Evolutionary conservation across 306 rosid genomes (phyloP).

Genomic region (Begonia masoniana): DNA sequence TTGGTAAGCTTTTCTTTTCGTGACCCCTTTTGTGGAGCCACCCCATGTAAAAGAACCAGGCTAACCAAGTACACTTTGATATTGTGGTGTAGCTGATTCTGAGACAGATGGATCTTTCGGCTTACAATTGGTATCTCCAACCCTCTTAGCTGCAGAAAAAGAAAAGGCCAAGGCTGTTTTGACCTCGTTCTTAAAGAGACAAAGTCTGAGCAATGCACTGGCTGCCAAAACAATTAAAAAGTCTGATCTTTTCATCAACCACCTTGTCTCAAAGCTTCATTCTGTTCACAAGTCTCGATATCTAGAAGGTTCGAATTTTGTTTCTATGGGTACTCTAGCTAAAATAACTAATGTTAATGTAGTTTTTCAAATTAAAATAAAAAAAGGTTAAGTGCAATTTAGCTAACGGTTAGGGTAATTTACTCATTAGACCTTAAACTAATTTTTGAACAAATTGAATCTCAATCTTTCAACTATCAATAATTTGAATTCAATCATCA

Average conservation of each 20-base stretch:
- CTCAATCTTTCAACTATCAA: too few relatives aligned
- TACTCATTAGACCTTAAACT: too few relatives aligned
- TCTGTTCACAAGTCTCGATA: conserved; percentile 71
- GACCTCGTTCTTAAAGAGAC: conserved; percentile 68
- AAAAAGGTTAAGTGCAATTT: too few relatives aligned
- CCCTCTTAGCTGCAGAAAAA: conserved; percentile 75
- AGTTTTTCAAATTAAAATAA: background rate
- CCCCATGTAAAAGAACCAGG: conserved; percentile 7
- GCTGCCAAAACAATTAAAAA: conserved; percentile 72
- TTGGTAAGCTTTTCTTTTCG: conserved; percentile 30
- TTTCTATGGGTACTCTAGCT: background rate
- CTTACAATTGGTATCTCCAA: conserved; percentile 33
- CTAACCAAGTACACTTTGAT: conserved; percentile 10
- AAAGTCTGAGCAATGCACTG: conserved; percentile 55
- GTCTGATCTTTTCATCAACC: conserved; percentile 62
- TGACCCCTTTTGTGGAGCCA: background rate
- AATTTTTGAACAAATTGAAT: too few relatives aligned
- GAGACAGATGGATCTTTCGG: conserved; percentile 37
- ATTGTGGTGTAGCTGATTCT: conserved; percentile 23
- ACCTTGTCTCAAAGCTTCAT: conserved; percentile 75
- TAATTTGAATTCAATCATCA: too few relatives aligned
- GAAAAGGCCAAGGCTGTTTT: conserved; percentile 91
- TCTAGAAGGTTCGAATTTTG: conserved; percentile 72
- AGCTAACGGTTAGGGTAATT: too few relatives aligned
- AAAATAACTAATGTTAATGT: background rate